A percentile compares a stretch with the other conserved stretches of the same genome.
Evolutionary conservation across 495 filamentous ascomycete species (phyloP).

Genomic region (Xylaria curta): DNA sequence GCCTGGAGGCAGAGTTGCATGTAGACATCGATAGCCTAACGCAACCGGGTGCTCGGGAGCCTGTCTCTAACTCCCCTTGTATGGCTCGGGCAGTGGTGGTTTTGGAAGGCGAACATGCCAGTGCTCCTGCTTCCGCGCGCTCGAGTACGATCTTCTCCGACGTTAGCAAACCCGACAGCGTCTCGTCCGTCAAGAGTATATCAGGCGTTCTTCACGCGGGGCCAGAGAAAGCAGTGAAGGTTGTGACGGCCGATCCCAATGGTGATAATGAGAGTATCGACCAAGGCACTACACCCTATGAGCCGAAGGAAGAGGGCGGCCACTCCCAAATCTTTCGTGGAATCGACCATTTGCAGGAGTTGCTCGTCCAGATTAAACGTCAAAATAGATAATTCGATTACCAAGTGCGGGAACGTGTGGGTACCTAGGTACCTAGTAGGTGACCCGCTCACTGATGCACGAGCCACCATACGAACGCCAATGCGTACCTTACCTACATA

Average conservation of each 20-base stretch:
- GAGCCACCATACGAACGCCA: no score
- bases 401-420: neutral
- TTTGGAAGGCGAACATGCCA: neutral
- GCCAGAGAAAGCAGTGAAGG: neutral
- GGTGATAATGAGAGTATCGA: neutral
- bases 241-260: neutral
- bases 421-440: no score
- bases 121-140: neutral
- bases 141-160: neutral
- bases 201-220: neutral
- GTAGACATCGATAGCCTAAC: no score
- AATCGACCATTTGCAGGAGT: neutral
- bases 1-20: no score
- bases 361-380: neutral
- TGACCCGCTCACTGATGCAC: no score
- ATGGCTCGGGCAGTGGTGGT: neutral
- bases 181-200: neutral
- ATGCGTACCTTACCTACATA: no score
- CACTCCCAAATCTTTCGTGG: neutral
- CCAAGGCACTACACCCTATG: neutral
- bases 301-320: neutral
- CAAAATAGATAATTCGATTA: conserved; percentile 2
- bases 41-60: neutral
- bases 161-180: neutral
- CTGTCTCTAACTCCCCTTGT: neutral